Conservation (phyloP, 2,329 filamentous ascomycete species). For the Stagonosporopsis tanaceti region DNA sequence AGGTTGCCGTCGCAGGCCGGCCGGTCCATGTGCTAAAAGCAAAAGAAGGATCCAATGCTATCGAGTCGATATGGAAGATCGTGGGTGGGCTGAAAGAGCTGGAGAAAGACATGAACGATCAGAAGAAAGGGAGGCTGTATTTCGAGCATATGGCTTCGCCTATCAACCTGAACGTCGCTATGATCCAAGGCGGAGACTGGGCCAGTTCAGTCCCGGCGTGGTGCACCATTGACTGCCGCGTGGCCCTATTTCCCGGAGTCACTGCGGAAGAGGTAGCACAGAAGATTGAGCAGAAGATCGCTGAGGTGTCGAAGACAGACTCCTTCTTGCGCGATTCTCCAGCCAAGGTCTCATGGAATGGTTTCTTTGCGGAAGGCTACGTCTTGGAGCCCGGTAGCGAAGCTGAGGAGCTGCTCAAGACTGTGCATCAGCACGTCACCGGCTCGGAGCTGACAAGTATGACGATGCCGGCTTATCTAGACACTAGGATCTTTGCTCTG, state of each 20-base stretch:
- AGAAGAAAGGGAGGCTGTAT: constrained; percentile 25
- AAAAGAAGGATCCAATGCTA: constrained; percentile 29
- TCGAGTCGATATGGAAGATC: constrained; percentile 28
- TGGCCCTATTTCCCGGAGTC: constrained; percentile 30
- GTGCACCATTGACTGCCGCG: constrained; percentile 33
- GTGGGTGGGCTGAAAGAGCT: constrained; percentile 25
- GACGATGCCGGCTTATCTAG: constrained; percentile 29
- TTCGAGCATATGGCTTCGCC: constrained; percentile 26
- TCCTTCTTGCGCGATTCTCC: constrained; percentile 26
- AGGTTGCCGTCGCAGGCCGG: constrained; percentile 28
- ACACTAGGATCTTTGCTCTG: constrained; percentile 27
- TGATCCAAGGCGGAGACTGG: constrained; percentile 34
- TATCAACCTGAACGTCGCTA: constrained; percentile 31
- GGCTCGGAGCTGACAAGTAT: constrained; percentile 20
- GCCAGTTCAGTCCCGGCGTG: constrained; percentile 32
- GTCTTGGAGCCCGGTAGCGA: constrained; percentile 27
- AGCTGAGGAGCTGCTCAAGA: constrained; percentile 25
- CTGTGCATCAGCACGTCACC: constrained; percentile 25
- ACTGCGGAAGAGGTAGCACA: constrained; percentile 26
- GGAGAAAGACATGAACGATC: constrained; percentile 28
- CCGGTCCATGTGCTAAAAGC: constrained; percentile 30
- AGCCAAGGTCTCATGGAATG: constrained; percentile 31
- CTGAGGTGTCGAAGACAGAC: constrained; percentile 16
- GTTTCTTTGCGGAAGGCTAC: constrained; percentile 33
- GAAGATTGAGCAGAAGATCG: constrained; percentile 25